Conservation (phyloP, 768 basidiomycete genomes). For the Boletus edulis region DNA sequence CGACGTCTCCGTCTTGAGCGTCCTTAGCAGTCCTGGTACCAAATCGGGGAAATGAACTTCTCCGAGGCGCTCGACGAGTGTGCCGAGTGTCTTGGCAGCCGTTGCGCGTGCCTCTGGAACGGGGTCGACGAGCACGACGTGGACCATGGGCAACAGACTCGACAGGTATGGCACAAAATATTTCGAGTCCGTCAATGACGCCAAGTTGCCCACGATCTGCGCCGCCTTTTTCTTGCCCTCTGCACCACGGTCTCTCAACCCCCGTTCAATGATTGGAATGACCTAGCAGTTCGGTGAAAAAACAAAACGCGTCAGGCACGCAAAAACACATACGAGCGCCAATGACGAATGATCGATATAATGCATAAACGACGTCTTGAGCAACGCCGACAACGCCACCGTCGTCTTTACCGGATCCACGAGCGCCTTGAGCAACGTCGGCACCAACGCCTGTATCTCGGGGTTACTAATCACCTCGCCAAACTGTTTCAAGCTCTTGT, state of each 20-base stretch:
- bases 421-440: slow-evolving; percentile 87
- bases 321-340: slow-evolving; percentile 62
- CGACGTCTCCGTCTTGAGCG: slow-evolving; percentile 88
- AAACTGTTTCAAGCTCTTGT: slow-evolving; percentile 94
- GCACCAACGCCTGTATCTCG: slow-evolving; percentile 90
- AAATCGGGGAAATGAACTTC: slow-evolving; percentile 95
- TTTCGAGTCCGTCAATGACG: slow-evolving; percentile 82
- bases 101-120: slow-evolving; percentile 98
- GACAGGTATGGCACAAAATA: slow-evolving; percentile 96
- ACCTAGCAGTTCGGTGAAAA: slow-evolving; percentile 49
- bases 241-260: slow-evolving; percentile 86
- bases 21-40: slow-evolving; percentile 83
- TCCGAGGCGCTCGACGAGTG: slow-evolving; percentile 94
- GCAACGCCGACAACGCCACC: slow-evolving; percentile 75
- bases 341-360: slow-evolving; percentile 97
- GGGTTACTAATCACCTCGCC: slow-evolving; percentile 98
- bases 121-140: slow-evolving; percentile 90
- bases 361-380: slow-evolving; percentile 96
- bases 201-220: slow-evolving; percentile 97
- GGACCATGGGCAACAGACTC: slow-evolving; percentile 85
- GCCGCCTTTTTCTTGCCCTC: slow-evolving; percentile 95
- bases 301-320: background rate
- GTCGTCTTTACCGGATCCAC: slow-evolving; percentile 93
- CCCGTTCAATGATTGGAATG: slow-evolving; percentile 92
- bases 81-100: slow-evolving; percentile 94